Evolutionary conservation across 1,284 basidiomycete species (phyloP), one percentile per base, ranked within the genome.

Genomic region (Cutaneotrichosporon cyanovorans): DNA sequence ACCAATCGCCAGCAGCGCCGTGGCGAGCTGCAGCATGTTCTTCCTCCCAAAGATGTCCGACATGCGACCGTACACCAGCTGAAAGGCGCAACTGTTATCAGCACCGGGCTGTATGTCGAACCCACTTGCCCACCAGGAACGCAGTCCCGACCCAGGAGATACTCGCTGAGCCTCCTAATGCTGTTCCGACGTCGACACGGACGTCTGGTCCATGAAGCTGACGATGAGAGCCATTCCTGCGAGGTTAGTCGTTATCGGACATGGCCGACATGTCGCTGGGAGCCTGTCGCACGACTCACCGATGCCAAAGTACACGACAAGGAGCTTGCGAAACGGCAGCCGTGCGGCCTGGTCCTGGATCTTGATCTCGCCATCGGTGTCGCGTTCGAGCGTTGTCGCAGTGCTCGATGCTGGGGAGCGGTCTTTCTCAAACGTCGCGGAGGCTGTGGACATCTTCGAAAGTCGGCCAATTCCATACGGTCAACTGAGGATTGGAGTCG

Each of bases 1-100:
- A 1, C 63, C 63, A 15, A 60, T 31, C 10, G 45, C 55, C 7
- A 66, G 50, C 15, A 64, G 42, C n/a, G 47, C 45, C 10, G 62
- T 28, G 1, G 63, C 53, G 3, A 53, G 35, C 37, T 60, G 58
- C 1, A 66, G 56, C 50, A 62, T 57, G 23, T 41, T 30, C 46
- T 64, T 66, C 9, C 63, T 47, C 2, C 63, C 63, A 30, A 64
- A 62, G 19, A 64, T 63, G 45, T 66, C 63, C 28, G 49, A 53
- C 11, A 66, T 40, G 2, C 63, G 54, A 3, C 58, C 59, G 30
- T 61, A 60, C n/a, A 66, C 59, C 18, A 64, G 46, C 31, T 66
- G 63, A 20, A 66, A 56, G 2, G 59, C 53, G 25, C 61, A 61
- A 33, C 58, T 61, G 37, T 34, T 19, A 11, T 38, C 23, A 45